Conservation (phyloP, 179 eudicot genomes). For the Spinacia oleracea region DNA sequence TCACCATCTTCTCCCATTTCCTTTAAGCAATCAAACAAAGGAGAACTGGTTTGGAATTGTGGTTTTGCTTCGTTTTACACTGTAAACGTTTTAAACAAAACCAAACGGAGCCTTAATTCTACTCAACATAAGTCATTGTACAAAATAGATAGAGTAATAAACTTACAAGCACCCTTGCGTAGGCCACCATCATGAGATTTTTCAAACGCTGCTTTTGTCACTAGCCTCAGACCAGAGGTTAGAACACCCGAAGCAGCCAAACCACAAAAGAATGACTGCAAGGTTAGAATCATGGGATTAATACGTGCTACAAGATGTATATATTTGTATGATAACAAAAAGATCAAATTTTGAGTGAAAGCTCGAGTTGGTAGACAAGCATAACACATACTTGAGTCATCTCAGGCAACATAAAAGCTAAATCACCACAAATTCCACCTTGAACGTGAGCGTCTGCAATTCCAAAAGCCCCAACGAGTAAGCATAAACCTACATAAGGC, state of each 20-base stretch:
- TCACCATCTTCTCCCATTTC: too few relatives aligned
- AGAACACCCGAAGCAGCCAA: constrained; percentile 64
- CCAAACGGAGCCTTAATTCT: too few relatives aligned
- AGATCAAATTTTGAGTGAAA: neutral
- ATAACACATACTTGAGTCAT: constrained; percentile 50
- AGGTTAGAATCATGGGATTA: neutral
- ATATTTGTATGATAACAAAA: neutral
- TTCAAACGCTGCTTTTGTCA: constrained; percentile 65
- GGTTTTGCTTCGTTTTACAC: too few relatives aligned
- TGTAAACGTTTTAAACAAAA: too few relatives aligned
- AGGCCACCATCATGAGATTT: constrained; percentile 56
- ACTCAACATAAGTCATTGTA: neutral
- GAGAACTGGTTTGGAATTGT: too few relatives aligned
- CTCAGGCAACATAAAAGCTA: constrained; percentile 63
- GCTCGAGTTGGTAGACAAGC: neutral
- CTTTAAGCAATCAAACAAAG: too few relatives aligned
- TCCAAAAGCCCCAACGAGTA: constrained; percentile 49
- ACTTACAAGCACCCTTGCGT: constrained; percentile 71
- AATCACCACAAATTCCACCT: constrained; percentile 71
- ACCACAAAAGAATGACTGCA: constrained; percentile 62
- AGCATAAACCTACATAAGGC: constrained; percentile 50
- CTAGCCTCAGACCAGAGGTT: constrained; percentile 63
- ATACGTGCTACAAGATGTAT: neutral
- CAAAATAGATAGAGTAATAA: neutral
- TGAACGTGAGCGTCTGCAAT: constrained; percentile 64